Base-by-base conservation (phyloP, 106 monocot genomes). In the Dioscorea zingiberensis region DNA sequence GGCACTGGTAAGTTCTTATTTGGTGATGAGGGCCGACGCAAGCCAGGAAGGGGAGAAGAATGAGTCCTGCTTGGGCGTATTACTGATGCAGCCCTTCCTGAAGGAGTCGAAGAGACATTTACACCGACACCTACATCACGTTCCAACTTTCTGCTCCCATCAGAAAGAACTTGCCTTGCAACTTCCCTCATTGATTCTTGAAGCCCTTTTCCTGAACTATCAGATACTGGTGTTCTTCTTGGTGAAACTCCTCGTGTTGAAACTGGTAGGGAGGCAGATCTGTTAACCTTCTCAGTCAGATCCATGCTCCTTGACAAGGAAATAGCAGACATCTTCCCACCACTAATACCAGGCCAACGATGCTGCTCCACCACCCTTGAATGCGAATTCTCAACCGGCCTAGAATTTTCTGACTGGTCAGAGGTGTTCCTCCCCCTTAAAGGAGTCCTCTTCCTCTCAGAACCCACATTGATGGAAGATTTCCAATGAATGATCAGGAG, bases 351-450 rank as follows among this genome's bases (percentile, higher is more conserved):
- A 21, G 85, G 86, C 92, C 97, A 82, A n/a, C 79, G 71, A 74
- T 81, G 78, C 21, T 83, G 84, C 47, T 95, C 82, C 25, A 67
- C 66, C 29, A 73, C 70, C 60, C 79, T 87, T 12, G 69, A 64
- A 61, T 86, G 78, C 9, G 77, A 55, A 48, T 69, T 75, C 22
- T 83, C 86, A 17, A 71, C 30, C 53, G 81, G 78, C 25, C 69
- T 74, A 24, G 72, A 81, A 76, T 94, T 91, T 70, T 92, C 92
- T 29, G 67, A 75, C 49, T 81, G 85, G 4, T 91, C 83, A 23
- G 78, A 76, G 49, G 57, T 38, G 59, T 74, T 97, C 65, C 73
- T 81, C 30, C 84, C 80, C 68, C 74, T 85, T 22, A 85, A 25
- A 59, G 87, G 91, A 27, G 69, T 83, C 54, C 73, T 88, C 67